Evolutionary conservation across 345 rosid genomes (phyloP).

Genomic region (Citrus cavaleriei): DNA sequence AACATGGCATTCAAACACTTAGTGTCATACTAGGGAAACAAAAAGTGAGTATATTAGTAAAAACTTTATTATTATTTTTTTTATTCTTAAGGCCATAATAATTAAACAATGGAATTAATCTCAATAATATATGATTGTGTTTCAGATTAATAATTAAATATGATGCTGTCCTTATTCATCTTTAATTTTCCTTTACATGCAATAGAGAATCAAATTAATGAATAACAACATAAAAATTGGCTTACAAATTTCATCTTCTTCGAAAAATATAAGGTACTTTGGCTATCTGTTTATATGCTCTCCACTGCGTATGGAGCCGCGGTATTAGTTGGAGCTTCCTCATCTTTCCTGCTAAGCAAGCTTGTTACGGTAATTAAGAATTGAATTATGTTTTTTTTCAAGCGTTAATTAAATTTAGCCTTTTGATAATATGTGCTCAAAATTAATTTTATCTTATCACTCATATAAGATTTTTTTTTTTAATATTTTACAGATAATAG

Average conservation of each 20-base stretch:
- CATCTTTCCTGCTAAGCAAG: conserved; percentile 15
- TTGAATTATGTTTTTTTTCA: too few species aligned
- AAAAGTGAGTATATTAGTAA: conserved; percentile 15
- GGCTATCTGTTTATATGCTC: conserved; percentile 29
- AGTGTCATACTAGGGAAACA: conserved; percentile 23
- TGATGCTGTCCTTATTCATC: too few species aligned
- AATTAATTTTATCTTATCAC: background rate
- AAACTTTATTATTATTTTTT: too few species aligned
- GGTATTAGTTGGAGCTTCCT: conserved; percentile 21
- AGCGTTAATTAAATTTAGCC: too few species aligned
- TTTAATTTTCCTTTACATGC: too few species aligned
- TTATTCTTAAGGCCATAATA: too few species aligned
- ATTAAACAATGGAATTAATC: too few species aligned
- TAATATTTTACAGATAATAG: conserved; percentile 11
- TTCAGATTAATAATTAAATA: too few species aligned
- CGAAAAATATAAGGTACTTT: conserved; percentile 10
- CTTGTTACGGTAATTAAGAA: conserved; percentile 15
- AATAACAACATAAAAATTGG: background rate
- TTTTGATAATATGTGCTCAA: background rate
- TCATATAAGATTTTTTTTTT: too few species aligned
- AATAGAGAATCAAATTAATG: too few species aligned
- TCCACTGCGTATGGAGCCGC: conserved; percentile 27
- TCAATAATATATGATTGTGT: too few species aligned
- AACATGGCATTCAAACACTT: conserved; percentile 24
- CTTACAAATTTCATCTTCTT: background rate